Evolutionary conservation across 805 yeast species (phyloP).

Genomic region (Yarrowia divulgata): DNA sequence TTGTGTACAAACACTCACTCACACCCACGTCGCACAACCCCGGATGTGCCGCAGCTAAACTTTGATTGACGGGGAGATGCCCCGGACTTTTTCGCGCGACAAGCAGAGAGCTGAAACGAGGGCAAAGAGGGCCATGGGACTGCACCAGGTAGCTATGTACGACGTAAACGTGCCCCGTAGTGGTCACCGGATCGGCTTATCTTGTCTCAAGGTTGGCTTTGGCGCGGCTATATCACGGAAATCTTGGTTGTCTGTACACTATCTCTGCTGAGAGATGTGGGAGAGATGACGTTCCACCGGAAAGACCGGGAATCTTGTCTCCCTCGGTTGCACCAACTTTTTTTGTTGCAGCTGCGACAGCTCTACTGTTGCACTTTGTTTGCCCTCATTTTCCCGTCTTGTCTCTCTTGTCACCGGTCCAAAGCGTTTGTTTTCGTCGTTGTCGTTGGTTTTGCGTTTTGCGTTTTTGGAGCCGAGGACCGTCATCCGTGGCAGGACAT

Average conservation of each 20-base stretch:
- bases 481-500: not conserved
- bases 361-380: not conserved
- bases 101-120: no score
- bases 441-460: not conserved
- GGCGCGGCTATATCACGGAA: slow-evolving; percentile 23
- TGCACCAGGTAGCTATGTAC: no score
- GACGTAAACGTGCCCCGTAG: no score
- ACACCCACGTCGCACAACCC: slow-evolving; percentile 7
- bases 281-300: slow-evolving; percentile 1
- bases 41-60: slow-evolving; percentile 24
- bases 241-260: not conserved
- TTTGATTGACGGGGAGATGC: slow-evolving; percentile 10
- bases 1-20: no score
- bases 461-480: slow-evolving; percentile 24
- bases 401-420: slow-evolving; percentile 6
- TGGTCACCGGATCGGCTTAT: not conserved
- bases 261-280: not conserved
- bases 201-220: not conserved
- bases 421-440: slow-evolving; percentile 5
- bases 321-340: slow-evolving; percentile 12
- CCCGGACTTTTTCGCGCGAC: slow-evolving; percentile 17
- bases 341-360: not conserved
- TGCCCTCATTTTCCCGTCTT: not conserved
- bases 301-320: slow-evolving; percentile 30
- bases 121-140: no score